These are phyloP conservation scores for Psilocybe azurescens DNA, from an alignment of 768 basidiomycete species.

Conservation along the genomic window DNA sequence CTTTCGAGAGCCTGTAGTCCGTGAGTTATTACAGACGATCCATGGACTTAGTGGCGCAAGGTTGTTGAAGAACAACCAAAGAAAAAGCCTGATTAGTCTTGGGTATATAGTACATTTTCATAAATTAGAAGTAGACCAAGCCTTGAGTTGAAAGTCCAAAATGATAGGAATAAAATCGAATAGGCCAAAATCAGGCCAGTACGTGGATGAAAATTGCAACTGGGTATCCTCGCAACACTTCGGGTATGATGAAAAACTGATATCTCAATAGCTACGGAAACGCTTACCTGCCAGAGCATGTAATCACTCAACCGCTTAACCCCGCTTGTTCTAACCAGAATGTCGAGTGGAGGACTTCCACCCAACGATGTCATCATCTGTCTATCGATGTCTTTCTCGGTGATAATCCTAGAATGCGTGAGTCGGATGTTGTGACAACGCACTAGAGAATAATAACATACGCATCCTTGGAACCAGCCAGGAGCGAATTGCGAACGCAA, in stretches of 20 bases:
- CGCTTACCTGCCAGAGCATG: conserved; percentile 91
- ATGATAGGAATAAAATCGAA: conserved; percentile 87
- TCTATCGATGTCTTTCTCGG: conserved; percentile 69
- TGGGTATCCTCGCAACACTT: conserved; percentile 86
- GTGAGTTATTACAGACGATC: too few relatives aligned
- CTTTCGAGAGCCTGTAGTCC: conserved; percentile 18
- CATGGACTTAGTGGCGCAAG: not conserved
- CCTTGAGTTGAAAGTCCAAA: conserved; percentile 84
- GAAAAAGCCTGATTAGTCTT: too few relatives aligned
- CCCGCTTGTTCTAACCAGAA: conserved; percentile 90
- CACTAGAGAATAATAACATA: conserved; percentile 12
- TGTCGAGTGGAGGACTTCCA: conserved; percentile 83
- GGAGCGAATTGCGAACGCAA: conserved; percentile 45
- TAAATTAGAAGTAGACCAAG: conserved; percentile 43
- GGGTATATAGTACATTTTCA: too few relatives aligned
- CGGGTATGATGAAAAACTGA: not conserved
- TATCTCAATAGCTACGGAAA: not conserved
- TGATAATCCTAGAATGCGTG: conserved; percentile 42
- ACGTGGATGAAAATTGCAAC: conserved; percentile 81
- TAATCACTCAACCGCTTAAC: conserved; percentile 90
- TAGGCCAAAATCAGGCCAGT: conserved; percentile 95
- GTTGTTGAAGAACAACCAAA: too few relatives aligned
- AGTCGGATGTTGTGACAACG: not conserved
- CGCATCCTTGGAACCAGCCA: conserved; percentile 24
- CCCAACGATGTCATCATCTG: conserved; percentile 69